Evolutionary conservation across 768 basidiomycete genomes (phyloP).

Genomic region (Pulveroboletus sp.): DNA sequence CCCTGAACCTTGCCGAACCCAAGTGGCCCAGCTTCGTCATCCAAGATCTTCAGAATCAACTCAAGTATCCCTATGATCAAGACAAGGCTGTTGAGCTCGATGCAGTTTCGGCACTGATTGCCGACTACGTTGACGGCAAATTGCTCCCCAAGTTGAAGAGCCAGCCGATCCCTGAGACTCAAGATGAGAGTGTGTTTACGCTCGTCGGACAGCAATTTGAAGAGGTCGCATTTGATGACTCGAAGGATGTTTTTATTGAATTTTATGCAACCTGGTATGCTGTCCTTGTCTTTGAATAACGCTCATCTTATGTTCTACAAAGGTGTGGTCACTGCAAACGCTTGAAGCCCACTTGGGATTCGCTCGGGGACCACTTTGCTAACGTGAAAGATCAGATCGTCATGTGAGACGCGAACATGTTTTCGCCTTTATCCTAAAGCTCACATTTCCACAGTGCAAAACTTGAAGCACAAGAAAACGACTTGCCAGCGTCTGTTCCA

Average conservation of each 20-base stretch:
- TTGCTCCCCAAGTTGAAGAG: constrained; percentile 86
- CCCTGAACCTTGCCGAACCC: constrained; percentile 79
- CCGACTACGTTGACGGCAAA: constrained; percentile 66
- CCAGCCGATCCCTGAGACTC: constrained; percentile 77
- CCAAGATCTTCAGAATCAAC: constrained; percentile 78
- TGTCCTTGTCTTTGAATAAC: constrained; percentile 1
- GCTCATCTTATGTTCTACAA: neutral
- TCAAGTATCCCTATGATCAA: constrained; percentile 89
- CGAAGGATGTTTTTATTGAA: constrained; percentile 94
- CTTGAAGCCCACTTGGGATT: constrained; percentile 92
- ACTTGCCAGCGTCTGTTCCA: constrained; percentile 81
- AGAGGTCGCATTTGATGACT: constrained; percentile 77
- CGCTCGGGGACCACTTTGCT: constrained; percentile 81
- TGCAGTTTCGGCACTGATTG: constrained; percentile 57
- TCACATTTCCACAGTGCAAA: constrained; percentile 63
- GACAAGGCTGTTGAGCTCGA: constrained; percentile 55
- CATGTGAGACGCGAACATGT: constrained; percentile 60
- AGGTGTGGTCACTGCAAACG: constrained; percentile 98
- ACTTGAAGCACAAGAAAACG: constrained; percentile 96
- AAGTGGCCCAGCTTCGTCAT: constrained; percentile 95
- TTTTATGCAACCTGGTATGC: constrained; percentile 95
- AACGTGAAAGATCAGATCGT: constrained; percentile 67
- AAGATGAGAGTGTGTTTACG: constrained; percentile 78
- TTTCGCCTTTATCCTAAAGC: neutral
- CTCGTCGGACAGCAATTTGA: constrained; percentile 92